Evolutionary conservation across 495 filamentous ascomycete species (phyloP).

Genomic region (Aspergillus avenaceus): DNA sequence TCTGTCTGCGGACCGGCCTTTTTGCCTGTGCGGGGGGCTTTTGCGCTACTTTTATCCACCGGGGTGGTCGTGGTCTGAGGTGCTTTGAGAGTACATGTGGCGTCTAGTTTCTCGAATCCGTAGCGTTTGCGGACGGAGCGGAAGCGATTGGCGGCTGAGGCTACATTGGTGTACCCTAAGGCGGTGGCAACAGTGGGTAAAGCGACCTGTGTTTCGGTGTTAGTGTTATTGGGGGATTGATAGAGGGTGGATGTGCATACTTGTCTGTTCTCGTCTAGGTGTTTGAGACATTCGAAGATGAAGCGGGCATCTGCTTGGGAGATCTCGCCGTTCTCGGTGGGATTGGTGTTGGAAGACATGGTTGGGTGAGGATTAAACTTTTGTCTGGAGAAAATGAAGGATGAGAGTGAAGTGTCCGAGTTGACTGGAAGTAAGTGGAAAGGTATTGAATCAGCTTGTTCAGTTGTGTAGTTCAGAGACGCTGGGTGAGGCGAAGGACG

Average conservation of each 20-base stretch:
- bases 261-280: conserved; percentile 8
- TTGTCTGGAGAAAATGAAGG: too few species aligned
- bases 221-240: neutral
- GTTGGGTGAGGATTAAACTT: too few species aligned
- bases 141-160: conserved; percentile 29
- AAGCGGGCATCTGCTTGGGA: conserved; percentile 11
- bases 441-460: too few species aligned
- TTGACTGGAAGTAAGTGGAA: too few species aligned
- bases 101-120: conserved; percentile 16
- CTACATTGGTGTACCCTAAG: conserved; percentile 26
- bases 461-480: too few species aligned
- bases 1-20: neutral
- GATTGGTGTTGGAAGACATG: conserved; percentile 4
- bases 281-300: conserved; percentile 13
- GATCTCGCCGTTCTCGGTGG: neutral
- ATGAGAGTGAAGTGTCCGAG: too few species aligned
- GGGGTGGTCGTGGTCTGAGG: neutral
- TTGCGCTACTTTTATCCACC: neutral
- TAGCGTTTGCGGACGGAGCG: conserved; percentile 24
- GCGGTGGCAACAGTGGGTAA: conserved; percentile 17
- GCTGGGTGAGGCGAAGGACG: too few species aligned
- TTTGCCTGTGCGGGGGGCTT: neutral
- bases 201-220: conserved; percentile 20
- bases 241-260: too few species aligned
- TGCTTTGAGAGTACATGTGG: conserved; percentile 3